Percentiles rank a stretch among this genome's conserved stretches.
Evolutionary conservation across 129 eudicot species (phyloP).

Genomic region (Artemisia argyi): DNA sequence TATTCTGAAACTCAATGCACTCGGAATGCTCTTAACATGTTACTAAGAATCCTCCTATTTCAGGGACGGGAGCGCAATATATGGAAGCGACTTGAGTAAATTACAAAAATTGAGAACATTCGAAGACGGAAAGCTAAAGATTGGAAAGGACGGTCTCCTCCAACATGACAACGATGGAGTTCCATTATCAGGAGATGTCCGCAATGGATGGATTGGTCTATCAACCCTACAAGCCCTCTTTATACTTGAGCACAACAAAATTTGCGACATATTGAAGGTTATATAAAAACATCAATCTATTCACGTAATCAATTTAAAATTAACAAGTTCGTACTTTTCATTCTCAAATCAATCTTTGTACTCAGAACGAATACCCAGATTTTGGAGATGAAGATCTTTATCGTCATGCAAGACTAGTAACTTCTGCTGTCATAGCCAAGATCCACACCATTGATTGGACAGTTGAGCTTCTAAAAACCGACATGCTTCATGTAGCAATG

Average conservation of each 20-base stretch:
- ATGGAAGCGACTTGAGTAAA: not conserved
- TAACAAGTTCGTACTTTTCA: not conserved
- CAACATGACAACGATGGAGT: conserved; percentile 28
- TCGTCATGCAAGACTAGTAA: too few relatives aligned
- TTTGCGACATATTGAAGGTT: too few relatives aligned
- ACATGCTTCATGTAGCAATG: too few relatives aligned
- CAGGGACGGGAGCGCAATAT: conserved; percentile 25
- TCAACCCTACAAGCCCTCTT: conserved; percentile 38
- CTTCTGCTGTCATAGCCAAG: too few relatives aligned
- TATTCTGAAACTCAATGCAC: too few relatives aligned
- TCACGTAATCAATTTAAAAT: not conserved
- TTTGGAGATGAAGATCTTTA: too few relatives aligned
- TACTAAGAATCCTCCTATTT: not conserved
- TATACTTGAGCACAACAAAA: too few relatives aligned
- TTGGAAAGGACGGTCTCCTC: conserved; percentile 42
- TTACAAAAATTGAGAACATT: conserved; percentile 36
- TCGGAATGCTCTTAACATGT: too few relatives aligned
- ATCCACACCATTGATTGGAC: too few relatives aligned
- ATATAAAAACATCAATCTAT: not conserved
- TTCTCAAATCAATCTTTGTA: not conserved
- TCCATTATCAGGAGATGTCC: conserved; percentile 38
- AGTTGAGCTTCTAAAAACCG: too few relatives aligned
- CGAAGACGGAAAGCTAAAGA: conserved; percentile 47
- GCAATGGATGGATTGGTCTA: conserved; percentile 48
- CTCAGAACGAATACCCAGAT: not conserved